A percentile compares a stretch with the other conserved stretches of the same genome.
Conservation (phyloP, 768 basidiomycete species). For the Tricholoma furcatifolium region DNA sequence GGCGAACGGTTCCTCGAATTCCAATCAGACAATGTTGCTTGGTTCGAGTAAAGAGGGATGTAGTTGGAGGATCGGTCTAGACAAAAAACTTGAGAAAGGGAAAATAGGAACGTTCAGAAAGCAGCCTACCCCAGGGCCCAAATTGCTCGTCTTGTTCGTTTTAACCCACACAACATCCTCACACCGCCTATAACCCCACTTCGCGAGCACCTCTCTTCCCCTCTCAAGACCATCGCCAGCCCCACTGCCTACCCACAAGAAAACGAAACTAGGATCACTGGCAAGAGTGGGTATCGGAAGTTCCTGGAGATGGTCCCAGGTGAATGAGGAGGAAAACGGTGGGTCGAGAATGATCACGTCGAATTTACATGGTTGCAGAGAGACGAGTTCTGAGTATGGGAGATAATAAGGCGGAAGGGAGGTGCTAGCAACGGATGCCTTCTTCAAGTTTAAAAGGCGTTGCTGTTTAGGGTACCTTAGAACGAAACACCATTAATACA, state of each 20-base stretch:
- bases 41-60: constrained; percentile 81
- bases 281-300: constrained; percentile 82
- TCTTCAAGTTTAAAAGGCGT: constrained; percentile 80
- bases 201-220: constrained; percentile 85
- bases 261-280: constrained; percentile 90
- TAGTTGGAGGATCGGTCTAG: constrained; percentile 83
- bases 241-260: constrained; percentile 94
- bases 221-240: constrained; percentile 88
- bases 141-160: constrained; percentile 74
- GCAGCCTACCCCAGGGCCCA: constrained; percentile 69
- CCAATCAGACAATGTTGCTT: constrained; percentile 98
- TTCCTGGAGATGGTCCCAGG: constrained; percentile 82
- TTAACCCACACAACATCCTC: constrained; percentile 99
- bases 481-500: constrained; percentile 2
- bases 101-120: constrained; percentile 1
- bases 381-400: constrained; percentile 52
- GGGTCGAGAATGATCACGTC: constrained; percentile 92
- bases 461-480: constrained; percentile 92
- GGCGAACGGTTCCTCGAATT: constrained; percentile 92
- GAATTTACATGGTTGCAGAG: constrained; percentile 70
- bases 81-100: constrained; percentile 11
- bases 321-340: constrained; percentile 81
- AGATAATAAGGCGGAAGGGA: constrained; percentile 77
- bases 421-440: constrained; percentile 66
- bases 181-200: constrained; percentile 93